Evolutionary conservation across 2,329 filamentous ascomycete genomes (phyloP), one percentile per base, ranked within the genome.

Genomic region (Pyrenophora graminea): DNA sequence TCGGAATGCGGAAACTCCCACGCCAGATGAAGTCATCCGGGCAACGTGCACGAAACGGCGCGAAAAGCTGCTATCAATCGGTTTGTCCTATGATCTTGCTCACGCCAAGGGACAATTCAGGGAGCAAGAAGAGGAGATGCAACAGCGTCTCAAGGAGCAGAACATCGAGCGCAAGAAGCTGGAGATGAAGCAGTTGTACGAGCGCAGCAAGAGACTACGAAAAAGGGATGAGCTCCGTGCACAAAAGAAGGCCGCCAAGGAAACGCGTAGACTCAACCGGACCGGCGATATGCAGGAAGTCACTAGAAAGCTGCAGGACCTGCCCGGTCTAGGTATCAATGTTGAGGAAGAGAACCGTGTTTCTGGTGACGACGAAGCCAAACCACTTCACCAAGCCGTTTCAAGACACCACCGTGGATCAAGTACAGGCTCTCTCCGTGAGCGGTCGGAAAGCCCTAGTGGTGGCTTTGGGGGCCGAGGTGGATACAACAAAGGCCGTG

Each of bases 31-130:
- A 32, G 84, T 88, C 1, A 83, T 93, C 19, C 82, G 84, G 42
- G 77, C 80, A 6, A 83, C 85, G 48, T 88, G 85, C 48, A 82
- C 83, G 45, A 77, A 77, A 3, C 74, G 77, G 31, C 84, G 89
- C 21, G 88, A 91, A 62, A 95, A 95, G 71, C 80, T 95, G 2
- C 79, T 86, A 1, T 79, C 84, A 9, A 84, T 88, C n/a, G 87
- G 87, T 1, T 78, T 85, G 44, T 85, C 85, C 1, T 89, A 89
- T 55, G 87, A 90, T 58, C 78, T 89, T 5, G 86, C 87, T 0
- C 85, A 89, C 68, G 82, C 83, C 56, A 89, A 88, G 66, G 85
- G 83, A 3, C 77, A 81, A 6, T 75, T 83, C 33, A 59, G 77
- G 4, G 79, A 82, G 33, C 78, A 80, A 49, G 81, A 84, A 48